A percentile compares a stretch with the other conserved stretches of the same genome.
phyloP scores from a whole-genome alignment of 2,329 filamentous ascomycete species.

The Diaporthe humulicola region DNA sequence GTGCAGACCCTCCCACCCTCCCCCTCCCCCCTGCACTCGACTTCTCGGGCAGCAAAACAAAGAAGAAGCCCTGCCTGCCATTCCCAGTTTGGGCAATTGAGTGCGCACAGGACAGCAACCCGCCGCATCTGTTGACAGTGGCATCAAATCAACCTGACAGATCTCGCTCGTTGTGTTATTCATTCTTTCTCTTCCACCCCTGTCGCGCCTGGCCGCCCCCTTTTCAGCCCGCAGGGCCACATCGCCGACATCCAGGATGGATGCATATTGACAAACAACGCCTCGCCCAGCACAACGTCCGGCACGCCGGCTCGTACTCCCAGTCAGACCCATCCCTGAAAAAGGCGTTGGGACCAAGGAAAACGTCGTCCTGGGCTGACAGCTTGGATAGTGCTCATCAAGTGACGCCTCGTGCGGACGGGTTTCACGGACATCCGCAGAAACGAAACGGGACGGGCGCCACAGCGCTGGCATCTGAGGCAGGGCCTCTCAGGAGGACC shows the following conservation, averaged over 20 bases:
- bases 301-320: neutral
- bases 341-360: neutral
- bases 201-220: neutral
- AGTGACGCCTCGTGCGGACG: neutral
- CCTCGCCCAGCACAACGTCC: slow-evolving; percentile 3
- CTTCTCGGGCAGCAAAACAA: neutral
- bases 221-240: neutral
- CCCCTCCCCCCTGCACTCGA: neutral
- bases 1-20: slow-evolving; percentile 16
- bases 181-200: neutral
- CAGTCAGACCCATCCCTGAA: neutral
- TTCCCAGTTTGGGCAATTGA: neutral
- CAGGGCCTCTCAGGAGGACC: neutral
- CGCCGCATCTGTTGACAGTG: slow-evolving; percentile 7
- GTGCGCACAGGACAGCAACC: neutral
- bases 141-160: slow-evolving; percentile 11
- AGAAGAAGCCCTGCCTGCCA: slow-evolving; percentile 3
- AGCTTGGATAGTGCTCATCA: neutral
- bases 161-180: neutral
- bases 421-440: slow-evolving; percentile 22
- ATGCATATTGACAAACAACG: neutral
- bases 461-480: slow-evolving; percentile 11
- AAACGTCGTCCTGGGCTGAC: slow-evolving; percentile 1
- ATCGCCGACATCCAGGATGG: neutral
- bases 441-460: slow-evolving; percentile 21